A percentile compares a stretch with the other conserved stretches of the same genome.
phyloP scores from a whole-genome alignment of 441 rosid genomes.

The Jatropha multifida region DNA sequence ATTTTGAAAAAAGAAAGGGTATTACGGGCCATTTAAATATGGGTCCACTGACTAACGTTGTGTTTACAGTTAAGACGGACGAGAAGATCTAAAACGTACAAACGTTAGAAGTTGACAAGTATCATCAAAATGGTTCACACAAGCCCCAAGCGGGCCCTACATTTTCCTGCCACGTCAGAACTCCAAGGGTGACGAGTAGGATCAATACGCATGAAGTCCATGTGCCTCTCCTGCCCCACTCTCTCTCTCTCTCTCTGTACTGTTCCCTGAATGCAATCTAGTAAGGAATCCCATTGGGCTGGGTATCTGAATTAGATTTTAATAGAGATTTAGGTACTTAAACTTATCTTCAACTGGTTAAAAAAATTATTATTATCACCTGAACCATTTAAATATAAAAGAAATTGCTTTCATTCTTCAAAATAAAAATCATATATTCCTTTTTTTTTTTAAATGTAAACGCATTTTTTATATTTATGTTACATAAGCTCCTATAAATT shows the following conservation, averaged over 20 bases:
- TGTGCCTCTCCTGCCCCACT: neutral
- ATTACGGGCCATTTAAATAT: neutral
- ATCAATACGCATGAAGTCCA: conserved; percentile 11
- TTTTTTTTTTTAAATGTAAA: too few relatives aligned
- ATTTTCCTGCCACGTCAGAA: conserved; percentile 18
- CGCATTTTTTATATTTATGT: too few relatives aligned
- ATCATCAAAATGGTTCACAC: neutral
- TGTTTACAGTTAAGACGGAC: conserved; percentile 7
- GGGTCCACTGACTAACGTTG: neutral
- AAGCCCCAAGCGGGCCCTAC: neutral
- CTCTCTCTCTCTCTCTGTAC: neutral
- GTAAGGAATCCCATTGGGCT: too few relatives aligned
- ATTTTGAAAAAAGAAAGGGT: neutral
- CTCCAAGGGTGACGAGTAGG: neutral
- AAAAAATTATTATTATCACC: too few relatives aligned
- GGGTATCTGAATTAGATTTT: too few relatives aligned
- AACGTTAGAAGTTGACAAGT: neutral
- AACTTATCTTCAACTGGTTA: too few relatives aligned
- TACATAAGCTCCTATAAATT: too few relatives aligned
- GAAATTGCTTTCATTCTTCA: too few relatives aligned
- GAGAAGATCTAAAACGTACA: conserved; percentile 20
- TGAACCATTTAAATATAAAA: too few relatives aligned
- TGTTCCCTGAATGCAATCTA: too few relatives aligned
- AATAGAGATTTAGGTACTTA: too few relatives aligned
- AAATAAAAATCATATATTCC: too few relatives aligned